These are phyloP conservation scores for Parvularia atlantis DNA, from an alignment of 78 protist genomes.

Conservation along the genomic window DNA sequence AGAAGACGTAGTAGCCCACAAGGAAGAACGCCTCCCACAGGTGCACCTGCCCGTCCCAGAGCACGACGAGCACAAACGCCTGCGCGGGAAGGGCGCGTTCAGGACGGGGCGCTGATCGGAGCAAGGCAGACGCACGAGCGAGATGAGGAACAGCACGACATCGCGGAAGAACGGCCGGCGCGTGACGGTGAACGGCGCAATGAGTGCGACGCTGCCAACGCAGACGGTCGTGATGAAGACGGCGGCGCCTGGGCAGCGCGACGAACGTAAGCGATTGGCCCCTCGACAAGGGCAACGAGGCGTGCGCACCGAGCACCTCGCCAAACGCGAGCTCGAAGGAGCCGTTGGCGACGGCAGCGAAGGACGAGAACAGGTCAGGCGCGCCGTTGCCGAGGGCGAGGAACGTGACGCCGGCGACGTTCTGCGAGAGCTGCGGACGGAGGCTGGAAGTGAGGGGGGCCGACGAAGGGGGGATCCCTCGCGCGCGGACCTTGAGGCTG, in stretches of 20 bases:
- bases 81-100: no score
- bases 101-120: background rate
- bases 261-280: background rate
- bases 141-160: conserved; percentile 1
- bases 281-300: background rate
- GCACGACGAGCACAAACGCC: background rate
- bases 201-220: conserved; percentile 10
- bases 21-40: conserved; percentile 9
- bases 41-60: background rate
- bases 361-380: conserved; percentile 34
- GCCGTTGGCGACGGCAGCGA: background rate
- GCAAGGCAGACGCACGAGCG: background rate
- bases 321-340: conserved; percentile 26
- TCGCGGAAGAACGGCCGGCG: conserved; percentile 39
- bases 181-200: background rate
- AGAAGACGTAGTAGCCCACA: conserved; percentile 10
- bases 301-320: conserved; percentile 16
- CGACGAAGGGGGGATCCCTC: no score
- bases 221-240: conserved; percentile 24
- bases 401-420: conserved; percentile 48
- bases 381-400: conserved; percentile 53
- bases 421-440: conserved; percentile 8
- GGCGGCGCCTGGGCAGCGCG: background rate
- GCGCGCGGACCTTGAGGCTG: background rate
- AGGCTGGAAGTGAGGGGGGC: no score